Evolutionary conservation across 1,284 basidiomycete species (phyloP), one percentile per base, ranked within the genome.

Genomic region (Papiliotrema laurentii): DNA sequence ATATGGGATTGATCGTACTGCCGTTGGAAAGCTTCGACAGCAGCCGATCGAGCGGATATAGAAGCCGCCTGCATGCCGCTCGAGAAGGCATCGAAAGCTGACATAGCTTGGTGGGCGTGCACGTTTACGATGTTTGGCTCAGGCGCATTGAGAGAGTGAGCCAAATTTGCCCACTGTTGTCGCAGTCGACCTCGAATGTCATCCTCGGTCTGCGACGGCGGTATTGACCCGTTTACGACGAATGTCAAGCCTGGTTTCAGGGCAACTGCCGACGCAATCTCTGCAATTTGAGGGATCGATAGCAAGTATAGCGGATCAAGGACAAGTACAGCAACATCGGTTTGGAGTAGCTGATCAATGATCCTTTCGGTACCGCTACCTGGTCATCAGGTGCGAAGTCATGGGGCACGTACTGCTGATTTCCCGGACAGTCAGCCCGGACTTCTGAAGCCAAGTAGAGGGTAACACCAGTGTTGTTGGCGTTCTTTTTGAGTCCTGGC

Each of bases 261-360:
- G 9, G 64, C 41, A 11, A 60, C 44, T 7, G 46, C 34, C 6
- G 56, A 6, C 5, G 21, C 11, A 4, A 43, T 5, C 25, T 9
- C 6, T 16, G 41, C 11, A 5, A 24, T 5, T 5, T 13, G 13
- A 4, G 16, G 24, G 4, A 9, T 16, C 14, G 28, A 18, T 4
- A 43, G 30, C 16, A 43, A 58, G 3, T 65, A 51, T 45, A 68
- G 39, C 19, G 48, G 37, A 4, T 37, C 34, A 24, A 66, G 31
- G n/a, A 73, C 61, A 24, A 74, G n/a, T 9, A 71, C 43, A 11
- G 54, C 43, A 4, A 65, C 50, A 45, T 74, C 72, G 19, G 60
- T 59, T 2, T 31, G 41, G 2, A 65, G 46, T 3, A 69, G 47
- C 1, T 54, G 52, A 7, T 65, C 50, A n/a, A 58, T 34, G 18